These are phyloP conservation scores for Boechera stricta DNA, from an alignment of 345 rosid species.

Conservation along the genomic window DNA sequence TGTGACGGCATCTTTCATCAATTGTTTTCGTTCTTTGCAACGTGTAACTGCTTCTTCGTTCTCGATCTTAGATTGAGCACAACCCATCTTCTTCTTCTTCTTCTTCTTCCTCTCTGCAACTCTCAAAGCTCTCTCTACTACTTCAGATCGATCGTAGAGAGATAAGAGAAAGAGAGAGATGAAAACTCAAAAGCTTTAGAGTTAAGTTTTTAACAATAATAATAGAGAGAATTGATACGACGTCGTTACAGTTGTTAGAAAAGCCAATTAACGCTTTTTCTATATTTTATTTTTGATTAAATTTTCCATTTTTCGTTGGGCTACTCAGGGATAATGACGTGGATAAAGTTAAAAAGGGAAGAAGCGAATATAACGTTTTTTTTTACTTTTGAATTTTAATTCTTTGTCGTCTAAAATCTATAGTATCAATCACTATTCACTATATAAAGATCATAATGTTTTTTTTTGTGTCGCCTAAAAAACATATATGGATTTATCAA, in stretches of 20 bases:
- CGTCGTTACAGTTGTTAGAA: constrained; percentile 36
- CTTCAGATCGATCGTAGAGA: constrained; percentile 31
- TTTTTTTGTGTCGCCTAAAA: background rate
- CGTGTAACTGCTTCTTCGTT: constrained; percentile 88
- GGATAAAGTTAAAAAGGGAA: constrained; percentile 29
- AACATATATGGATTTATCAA: background rate
- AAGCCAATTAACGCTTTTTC: constrained; percentile 5
- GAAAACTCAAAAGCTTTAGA: constrained; percentile 10
- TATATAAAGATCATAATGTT: background rate
- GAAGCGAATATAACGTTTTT: constrained; percentile 41
- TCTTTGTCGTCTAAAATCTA: background rate
- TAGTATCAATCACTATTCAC: background rate
- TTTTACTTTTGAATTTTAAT: background rate
- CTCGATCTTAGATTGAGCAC: constrained; percentile 93
- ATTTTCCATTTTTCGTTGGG: constrained; percentile 33
- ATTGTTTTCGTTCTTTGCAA: constrained; percentile 74
- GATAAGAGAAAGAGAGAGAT: constrained; percentile 2
- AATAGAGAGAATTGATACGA: background rate
- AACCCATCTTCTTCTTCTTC: constrained; percentile 64
- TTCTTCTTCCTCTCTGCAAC: background rate
- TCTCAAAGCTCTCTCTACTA: constrained; percentile 6
- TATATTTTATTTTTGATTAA: too few species aligned
- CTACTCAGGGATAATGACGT: constrained; percentile 32
- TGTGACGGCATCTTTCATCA: constrained; percentile 76
- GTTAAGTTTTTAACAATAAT: constrained; percentile 15